Evolutionary conservation across 805 yeast genomes (phyloP), one percentile per base, ranked within the genome.

Genomic region (Suhomyces sp.): DNA sequence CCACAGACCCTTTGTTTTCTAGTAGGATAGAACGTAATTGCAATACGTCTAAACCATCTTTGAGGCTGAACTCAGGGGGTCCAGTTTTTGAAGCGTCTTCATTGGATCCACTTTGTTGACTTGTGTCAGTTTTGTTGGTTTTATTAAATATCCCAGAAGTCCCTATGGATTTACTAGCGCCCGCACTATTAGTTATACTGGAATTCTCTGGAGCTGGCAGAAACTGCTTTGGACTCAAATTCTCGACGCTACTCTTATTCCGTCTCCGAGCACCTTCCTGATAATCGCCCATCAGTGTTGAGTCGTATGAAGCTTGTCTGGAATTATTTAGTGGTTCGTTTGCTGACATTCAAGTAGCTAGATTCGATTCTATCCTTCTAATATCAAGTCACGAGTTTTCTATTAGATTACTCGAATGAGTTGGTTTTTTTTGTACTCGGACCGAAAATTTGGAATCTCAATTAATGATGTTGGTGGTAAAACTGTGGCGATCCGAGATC

Each of bases 1-100:
- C 86, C 8, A 82, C 86, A 0, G 85, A 68, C 0, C 84, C 84
- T 52, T 77, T 79, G 54, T 83, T 82, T 58, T 82, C 86, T 35
- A 79, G 1, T 4, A 48, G 24, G 23, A 62, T 47, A 2, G 63
- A 60, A 17, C 35, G 54, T 46, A 44, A 50, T 10, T 40, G 40
- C 27, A 49, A 44, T 8, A 47, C 23, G 27, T 36, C 47, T 27
- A 44, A 7, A 13, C 33, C 19, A 8, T 47, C 49, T 15, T 35
- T 23, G 36, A 29, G 22, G 7, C 36, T 41, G n/a, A 36, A 22
- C 15, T 13, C 23, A n/a, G 49, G 49, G 12, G 41, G 42, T 1
- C 17, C 36, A n/a, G 42, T 5, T 38, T 38, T 17, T 9, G 47
- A 6, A 7, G n/a, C 42, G 22, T 17, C 42, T 10, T 38, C 42